phyloP scores from a whole-genome alignment of 148 eudicot genomes.

The Diospyros kaki region DNA sequence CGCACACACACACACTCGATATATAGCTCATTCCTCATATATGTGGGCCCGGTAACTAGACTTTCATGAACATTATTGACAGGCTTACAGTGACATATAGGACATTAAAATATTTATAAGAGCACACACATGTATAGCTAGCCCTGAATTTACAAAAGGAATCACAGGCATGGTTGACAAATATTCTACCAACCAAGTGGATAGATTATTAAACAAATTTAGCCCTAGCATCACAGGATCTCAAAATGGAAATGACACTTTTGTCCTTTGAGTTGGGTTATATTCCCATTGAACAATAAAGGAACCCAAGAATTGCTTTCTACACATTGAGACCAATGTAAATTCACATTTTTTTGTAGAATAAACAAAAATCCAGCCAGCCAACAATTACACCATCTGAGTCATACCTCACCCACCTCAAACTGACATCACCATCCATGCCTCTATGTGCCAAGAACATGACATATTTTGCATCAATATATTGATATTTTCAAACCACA shows the following conservation, averaged over 20 bases:
- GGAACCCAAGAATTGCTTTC: not conserved
- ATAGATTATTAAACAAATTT: constrained; percentile 1
- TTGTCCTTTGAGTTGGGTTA: not conserved
- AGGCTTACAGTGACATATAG: no score
- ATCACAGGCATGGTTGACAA: not conserved
- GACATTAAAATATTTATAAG: no score
- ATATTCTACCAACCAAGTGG: not conserved
- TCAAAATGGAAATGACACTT: not conserved
- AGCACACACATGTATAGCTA: no score
- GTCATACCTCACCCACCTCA: no score
- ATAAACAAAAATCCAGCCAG: not conserved
- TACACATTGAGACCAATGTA: not conserved
- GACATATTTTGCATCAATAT: no score
- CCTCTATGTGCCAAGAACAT: no score
- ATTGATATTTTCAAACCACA: no score
- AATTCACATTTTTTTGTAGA: not conserved
- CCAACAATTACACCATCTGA: not conserved
- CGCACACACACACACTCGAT: no score
- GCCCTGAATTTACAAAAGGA: not conserved
- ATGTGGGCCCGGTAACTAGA: no score
- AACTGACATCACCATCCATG: no score
- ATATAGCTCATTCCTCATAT: no score
- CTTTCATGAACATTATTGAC: no score
- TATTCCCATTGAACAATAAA: not conserved
- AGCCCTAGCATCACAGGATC: not conserved